Conservation (phyloP, 192 early-diverging fungal genomes). For the Spizellomyces punctatus region DNA sequence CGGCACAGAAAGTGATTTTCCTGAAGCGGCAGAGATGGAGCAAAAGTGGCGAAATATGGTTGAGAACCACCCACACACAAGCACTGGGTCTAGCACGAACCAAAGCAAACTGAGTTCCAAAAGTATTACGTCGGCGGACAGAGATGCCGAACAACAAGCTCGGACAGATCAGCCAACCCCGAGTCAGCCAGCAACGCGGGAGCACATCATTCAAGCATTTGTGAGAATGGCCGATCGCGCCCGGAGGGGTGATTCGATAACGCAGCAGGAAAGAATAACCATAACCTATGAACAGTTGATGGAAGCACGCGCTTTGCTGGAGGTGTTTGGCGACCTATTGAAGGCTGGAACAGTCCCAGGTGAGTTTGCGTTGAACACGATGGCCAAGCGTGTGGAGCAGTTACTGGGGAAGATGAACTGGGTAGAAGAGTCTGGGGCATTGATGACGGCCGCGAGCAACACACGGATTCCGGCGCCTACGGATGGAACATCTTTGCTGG, state of each 20-base stretch:
- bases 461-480: no score
- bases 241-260: background rate
- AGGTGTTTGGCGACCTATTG: slow-evolving; percentile 11
- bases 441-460: background rate
- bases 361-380: background rate
- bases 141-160: no score
- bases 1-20: no score
- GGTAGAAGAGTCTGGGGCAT: background rate
- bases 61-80: no score
- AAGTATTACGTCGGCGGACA: no score
- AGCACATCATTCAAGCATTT: slow-evolving; percentile 9
- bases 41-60: no score
- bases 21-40: no score
- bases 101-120: no score
- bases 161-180: no score
- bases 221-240: background rate
- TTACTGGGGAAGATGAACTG: background rate
- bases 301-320: background rate
- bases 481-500: no score
- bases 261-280: background rate
- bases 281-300: background rate
- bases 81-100: no score
- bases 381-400: background rate
- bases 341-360: background rate
- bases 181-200: no score